These are phyloP conservation scores for Ustilago cynodontis DNA, from an alignment of 1,284 basidiomycete species.

Conservation along the genomic window DNA sequence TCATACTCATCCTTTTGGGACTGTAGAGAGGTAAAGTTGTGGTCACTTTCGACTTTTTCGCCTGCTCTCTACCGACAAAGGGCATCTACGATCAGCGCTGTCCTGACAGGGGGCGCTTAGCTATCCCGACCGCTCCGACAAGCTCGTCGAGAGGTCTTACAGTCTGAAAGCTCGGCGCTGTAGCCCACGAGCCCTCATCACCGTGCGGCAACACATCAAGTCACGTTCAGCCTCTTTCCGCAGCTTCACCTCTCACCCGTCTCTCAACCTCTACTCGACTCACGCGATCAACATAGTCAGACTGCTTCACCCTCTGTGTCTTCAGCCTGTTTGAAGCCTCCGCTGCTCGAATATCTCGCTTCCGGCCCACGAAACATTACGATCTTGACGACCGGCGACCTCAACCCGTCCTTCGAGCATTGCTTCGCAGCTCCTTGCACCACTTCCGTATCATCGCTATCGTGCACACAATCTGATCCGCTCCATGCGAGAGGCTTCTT, in stretches of 20 bases:
- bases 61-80: not conserved
- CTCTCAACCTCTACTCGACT: not conserved
- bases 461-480: not conserved
- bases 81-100: not conserved
- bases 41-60: not conserved
- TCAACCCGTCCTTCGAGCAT: too few relatives aligned
- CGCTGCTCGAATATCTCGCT: not conserved
- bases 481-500: not conserved
- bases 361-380: slow-evolving; percentile 24
- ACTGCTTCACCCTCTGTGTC: not conserved
- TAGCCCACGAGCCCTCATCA: not conserved
- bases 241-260: not conserved
- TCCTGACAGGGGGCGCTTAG: not conserved
- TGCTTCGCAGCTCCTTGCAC: too few relatives aligned
- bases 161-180: not conserved
- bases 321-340: not conserved
- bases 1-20: not conserved
- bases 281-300: not conserved
- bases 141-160: not conserved
- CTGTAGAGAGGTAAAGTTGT: not conserved
- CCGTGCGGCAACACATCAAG: not conserved
- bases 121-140: not conserved
- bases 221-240: not conserved
- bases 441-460: not conserved
- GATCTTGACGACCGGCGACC: slow-evolving; percentile 27